Evolutionary conservation across 352 stramenopile genomes (phyloP), one percentile per base, ranked within the genome.

Genomic region (Globisporangium barbulae): DNA sequence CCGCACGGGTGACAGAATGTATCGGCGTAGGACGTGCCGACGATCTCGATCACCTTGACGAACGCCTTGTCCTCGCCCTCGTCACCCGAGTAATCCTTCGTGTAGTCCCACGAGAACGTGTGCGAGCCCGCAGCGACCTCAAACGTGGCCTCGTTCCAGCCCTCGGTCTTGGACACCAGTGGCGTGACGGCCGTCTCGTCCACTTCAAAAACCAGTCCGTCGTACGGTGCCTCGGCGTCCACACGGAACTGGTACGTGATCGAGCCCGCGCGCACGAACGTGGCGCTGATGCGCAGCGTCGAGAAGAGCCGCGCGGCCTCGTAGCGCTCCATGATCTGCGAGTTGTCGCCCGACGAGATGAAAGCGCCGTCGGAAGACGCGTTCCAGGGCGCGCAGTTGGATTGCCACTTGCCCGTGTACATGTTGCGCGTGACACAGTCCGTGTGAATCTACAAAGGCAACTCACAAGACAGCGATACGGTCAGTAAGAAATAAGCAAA

Each of bases 211-310:
- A 89, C 73, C 17, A 94, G 68, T 0, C 86, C 86, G 67, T 94
- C 84, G 64, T 89, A 93, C 28, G 81, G 80, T 48, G 72, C 62
- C 50, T 94, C 86, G 12, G 83, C 84, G 45, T 90, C 83, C 47
- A 94, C 83, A 0, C 72, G 70, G 66, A 84, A 94, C 56, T 91
- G 81, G 67, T 91, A 94, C 47, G 86, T 93, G 48, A 94, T 72
- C 0, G 65, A 79, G 22, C 86, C 86, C 44, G 87, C 73, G 0
- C 83, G 79, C 35, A 94, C 85, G 63, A 92, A 92, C 44, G 78
- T 90, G 22, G 83, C 83, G 19, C 78, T 89, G 42, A 94, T 72
- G 22, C 84, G 77, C 48, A 94, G 64, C 31, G 82, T 88, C 17
- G 86, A 90, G 59, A 90, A 94, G 25, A 94, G 74, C 33, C 81